phyloP scores from a whole-genome alignment of 2,329 filamentous ascomycete species.

The Trichoderma sp. region DNA sequence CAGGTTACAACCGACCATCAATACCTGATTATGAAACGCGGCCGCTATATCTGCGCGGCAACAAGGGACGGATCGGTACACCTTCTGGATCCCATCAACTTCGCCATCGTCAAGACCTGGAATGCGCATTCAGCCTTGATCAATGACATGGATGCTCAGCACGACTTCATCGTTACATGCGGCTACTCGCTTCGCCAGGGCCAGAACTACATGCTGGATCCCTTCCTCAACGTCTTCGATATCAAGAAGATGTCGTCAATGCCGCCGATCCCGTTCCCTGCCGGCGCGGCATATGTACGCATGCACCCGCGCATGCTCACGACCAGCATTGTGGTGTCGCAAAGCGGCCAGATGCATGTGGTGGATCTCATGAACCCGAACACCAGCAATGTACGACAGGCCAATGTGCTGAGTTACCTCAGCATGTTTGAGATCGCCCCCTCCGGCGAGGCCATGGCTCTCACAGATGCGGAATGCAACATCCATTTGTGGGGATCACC shows the following conservation, averaged over 20 bases:
- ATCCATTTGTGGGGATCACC: slow-evolving; percentile 89
- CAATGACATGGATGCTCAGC: slow-evolving; percentile 96
- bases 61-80: slow-evolving; percentile 81
- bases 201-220: slow-evolving; percentile 77
- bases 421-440: slow-evolving; percentile 83
- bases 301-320: slow-evolving; percentile 97
- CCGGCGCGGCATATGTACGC: slow-evolving; percentile 88
- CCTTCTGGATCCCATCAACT: slow-evolving; percentile 77
- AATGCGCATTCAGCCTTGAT: slow-evolving; percentile 85
- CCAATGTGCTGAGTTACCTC: slow-evolving; percentile 73
- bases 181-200: slow-evolving; percentile 82
- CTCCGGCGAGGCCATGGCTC: slow-evolving; percentile 80
- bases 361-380: slow-evolving; percentile 95
- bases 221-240: slow-evolving; percentile 93
- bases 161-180: slow-evolving; percentile 93
- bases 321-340: slow-evolving; percentile 90
- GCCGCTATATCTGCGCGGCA: slow-evolving; percentile 88
- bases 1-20: slow-evolving; percentile 71
- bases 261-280: slow-evolving; percentile 87
- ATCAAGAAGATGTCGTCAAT: slow-evolving; percentile 86
- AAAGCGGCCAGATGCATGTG: slow-evolving; percentile 90
- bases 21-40: slow-evolving; percentile 91
- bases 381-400: slow-evolving; percentile 80
- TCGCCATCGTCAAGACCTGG: slow-evolving; percentile 82
- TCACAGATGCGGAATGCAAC: slow-evolving; percentile 76